Evolutionary conservation across 495 filamentous ascomycete species (phyloP), one percentile per base, ranked within the genome.

Genomic region (Xylaria acuta): DNA sequence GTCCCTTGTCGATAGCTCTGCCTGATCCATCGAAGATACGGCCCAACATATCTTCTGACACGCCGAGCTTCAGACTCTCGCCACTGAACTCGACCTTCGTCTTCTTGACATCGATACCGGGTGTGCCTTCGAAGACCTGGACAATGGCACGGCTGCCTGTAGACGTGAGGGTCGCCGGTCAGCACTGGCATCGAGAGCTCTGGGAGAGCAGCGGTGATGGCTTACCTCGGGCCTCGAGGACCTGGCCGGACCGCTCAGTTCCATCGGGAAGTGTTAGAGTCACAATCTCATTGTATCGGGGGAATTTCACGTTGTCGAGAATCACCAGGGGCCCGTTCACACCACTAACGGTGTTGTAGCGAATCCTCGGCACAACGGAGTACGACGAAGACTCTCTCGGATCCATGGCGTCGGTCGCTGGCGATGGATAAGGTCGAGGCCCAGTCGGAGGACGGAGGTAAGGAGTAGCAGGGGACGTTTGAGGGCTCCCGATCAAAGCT

Each of bases 31-130:
- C 95, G 81, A 99, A 99, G 79, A 97, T 94, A 84, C 97, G 94
- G 74, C 97, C 97, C 83, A 98, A 84, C 97, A 99, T 99, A 86
- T 98, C 97, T 83, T 99, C 97, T 47, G 96, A 98, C 69, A 99
- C 97, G 79, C 96, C 95, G 60, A 99, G 90, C 87, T 98, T 98
- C 85, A 99, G 86, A 84, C 93, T 98, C 85, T 97, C 89, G 45
- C 97, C 96, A 64, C 92, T 96, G 82, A 99, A 97, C 79, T 98
- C 94, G 82, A 99, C 96, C 86, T 92, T 95, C 18, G 95, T 97
- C 93, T 94, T 98, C 88, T 98, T 98, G 73, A 98, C 97, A 87
- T 99, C 97, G 77, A 98, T 93, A 78, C 97, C 97, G 6, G 95
- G 77, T 73, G 97, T 99, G 74, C 97, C 97, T 85, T 99, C 97